Conservation (phyloP, 2,329 filamentous ascomycete genomes). For the Corynespora cassiicola region DNA sequence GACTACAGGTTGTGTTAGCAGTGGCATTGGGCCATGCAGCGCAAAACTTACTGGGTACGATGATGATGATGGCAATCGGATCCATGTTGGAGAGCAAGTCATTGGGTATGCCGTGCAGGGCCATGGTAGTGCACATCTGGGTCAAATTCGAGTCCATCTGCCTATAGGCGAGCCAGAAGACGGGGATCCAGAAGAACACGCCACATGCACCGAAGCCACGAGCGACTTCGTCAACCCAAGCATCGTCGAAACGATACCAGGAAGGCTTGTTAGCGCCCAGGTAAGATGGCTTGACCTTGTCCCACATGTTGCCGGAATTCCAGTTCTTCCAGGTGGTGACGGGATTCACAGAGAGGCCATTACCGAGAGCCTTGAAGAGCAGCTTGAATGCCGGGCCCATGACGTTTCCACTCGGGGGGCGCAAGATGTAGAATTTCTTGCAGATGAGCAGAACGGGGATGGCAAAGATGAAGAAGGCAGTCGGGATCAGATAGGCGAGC, state of each 20-base stretch:
- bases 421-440: constrained; percentile 66
- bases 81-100: constrained; percentile 79
- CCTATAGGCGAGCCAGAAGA: constrained; percentile 71
- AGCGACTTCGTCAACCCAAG: constrained; percentile 80
- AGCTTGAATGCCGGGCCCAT: constrained; percentile 69
- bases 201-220: constrained; percentile 60
- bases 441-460: constrained; percentile 65
- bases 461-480: constrained; percentile 66
- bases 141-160: constrained; percentile 71
- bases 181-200: constrained; percentile 65
- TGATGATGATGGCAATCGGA: constrained; percentile 75
- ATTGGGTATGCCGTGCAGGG: constrained; percentile 75
- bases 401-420: constrained; percentile 71
- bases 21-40: constrained; percentile 63
- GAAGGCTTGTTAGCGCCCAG: constrained; percentile 62
- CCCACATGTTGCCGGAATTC: constrained; percentile 66
- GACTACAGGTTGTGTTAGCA: constrained; percentile 41
- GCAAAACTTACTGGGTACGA: constrained; percentile 62
- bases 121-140: constrained; percentile 72
- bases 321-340: constrained; percentile 62
- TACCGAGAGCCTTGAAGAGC: constrained; percentile 57
- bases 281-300: constrained; percentile 69
- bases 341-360: constrained; percentile 65
- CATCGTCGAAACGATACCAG: constrained; percentile 83
- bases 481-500: constrained; percentile 73